Evolutionary conservation across 352 stramenopile genomes (phyloP).

Genomic region (Phytophthora idaei): DNA sequence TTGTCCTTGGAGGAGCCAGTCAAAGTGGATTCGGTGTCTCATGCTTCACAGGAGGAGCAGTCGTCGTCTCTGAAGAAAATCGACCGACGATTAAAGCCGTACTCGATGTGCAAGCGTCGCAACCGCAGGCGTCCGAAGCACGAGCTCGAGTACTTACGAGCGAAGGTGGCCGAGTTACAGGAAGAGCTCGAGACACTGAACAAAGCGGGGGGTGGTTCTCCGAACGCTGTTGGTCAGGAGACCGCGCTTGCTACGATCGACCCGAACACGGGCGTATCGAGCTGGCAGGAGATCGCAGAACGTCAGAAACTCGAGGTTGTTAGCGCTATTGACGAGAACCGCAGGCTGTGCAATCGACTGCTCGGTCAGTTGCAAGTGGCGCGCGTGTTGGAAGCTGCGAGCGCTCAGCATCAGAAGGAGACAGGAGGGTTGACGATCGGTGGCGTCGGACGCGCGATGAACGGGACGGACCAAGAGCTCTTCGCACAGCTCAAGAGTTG

Average conservation of each 20-base stretch:
- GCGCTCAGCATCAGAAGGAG: conserved; percentile 26
- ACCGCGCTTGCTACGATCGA: conserved; percentile 5
- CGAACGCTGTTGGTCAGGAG: background rate
- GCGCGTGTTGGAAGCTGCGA: conserved; percentile 32
- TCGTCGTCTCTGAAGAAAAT: conserved; percentile 18
- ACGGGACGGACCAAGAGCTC: conserved; percentile 16
- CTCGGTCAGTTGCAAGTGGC: conserved; percentile 31
- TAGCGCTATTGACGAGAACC: conserved; percentile 28
- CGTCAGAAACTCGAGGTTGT: conserved; percentile 24
- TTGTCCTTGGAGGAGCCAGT: conserved; percentile 10
- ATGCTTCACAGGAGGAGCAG: background rate
- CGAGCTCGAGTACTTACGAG: conserved; percentile 39
- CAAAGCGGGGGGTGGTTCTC: conserved; percentile 1
- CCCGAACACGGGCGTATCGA: conserved; percentile 4
- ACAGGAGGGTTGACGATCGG: background rate
- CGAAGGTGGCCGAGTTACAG: conserved; percentile 31
- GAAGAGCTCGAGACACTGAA: conserved; percentile 25
- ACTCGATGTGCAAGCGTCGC: conserved; percentile 29
- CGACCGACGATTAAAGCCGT: conserved; percentile 19
- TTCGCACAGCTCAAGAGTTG: conserved; percentile 29
- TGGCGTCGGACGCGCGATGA: background rate
- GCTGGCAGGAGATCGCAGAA: conserved; percentile 29
- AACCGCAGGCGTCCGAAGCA: conserved; percentile 41
- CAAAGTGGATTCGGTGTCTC: background rate
- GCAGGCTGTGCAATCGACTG: conserved; percentile 26